Evolutionary conservation across 2,329 filamentous ascomycete genomes (phyloP), one percentile per base, ranked within the genome.

Genomic region (Paraphaeosphaeria sporulosa): DNA sequence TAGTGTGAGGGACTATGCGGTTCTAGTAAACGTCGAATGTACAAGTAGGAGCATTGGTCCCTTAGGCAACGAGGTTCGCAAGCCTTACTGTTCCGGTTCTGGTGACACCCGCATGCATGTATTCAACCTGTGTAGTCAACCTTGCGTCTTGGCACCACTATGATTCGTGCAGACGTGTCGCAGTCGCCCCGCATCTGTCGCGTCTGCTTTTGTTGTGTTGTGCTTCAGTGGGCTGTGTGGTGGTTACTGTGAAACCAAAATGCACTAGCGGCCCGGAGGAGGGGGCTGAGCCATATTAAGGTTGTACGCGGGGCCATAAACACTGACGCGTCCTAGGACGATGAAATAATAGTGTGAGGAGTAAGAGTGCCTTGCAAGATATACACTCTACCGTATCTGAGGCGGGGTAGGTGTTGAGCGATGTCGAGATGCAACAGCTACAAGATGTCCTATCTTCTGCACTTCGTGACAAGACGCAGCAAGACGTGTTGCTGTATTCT

Each of bases 51-150:
- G 47, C 3, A 25, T 9, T 3, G 13, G 9, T 38, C 34, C 4
- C 48, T 40, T 38, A 51, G 48, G 48, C 48, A 51, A 51, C 48
- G n/a, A 51, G 10, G 23, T 40, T 25, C 44, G 44, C 23, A 47
- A 47, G 44, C 44, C 3, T 21, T 38, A n/a, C 19, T 21, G 8
- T n/a, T 25, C 23, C 17, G 19, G 32, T 25, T 2, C 30, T 30
- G 9, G 48, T 38, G 15, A n/a, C 47, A 34, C n/a, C n/a, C 46
- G 13, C 17, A 12, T 51, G 30, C n/a, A 38, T 51, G 32, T 12
- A 51, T 32, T 51, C 1, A 40, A n/a, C n/a, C n/a, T n/a, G n/a
- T 51, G 32, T 10, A 51, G 30, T 51, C 1, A 40, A 32, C 32
- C 48, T 51, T 49, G 32, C 5, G 10, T 23, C 48, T 51, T 51